Base-by-base conservation (phyloP, 352 stramenopile species). In the Globisporangium yorkense region DNA sequence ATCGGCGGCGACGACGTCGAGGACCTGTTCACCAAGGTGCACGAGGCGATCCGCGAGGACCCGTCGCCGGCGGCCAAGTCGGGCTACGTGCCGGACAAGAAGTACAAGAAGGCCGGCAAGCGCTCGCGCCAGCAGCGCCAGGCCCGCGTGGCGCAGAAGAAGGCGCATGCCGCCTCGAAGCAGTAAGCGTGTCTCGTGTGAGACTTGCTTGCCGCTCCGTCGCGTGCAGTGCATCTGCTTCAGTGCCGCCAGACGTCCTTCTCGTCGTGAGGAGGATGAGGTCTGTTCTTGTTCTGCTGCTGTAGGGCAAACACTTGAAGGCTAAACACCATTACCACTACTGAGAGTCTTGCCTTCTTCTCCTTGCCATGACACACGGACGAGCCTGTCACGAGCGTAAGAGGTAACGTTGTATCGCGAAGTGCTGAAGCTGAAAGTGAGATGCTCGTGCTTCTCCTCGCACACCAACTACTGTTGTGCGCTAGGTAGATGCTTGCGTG, bases 11-110 rank as follows among this genome's bases (percentile, higher is more conserved):
- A 99, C 72, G 92, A 97, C 59, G 84, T 95, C 9, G 88, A 96
- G 72, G 88, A 95, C 66, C 46, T 92, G 51, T 96, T 98, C 68
- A 92, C 95, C 51, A 88, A 89, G 67, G 96, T 98, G 35, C 97
- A 99, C 72, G 93, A 98, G 70, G 92, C 95, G 63, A 99, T 99
- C 79, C 96, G 96, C 56, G 96, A 95, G 63, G 96, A 99, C 84
- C 97, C 97, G 39, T 94, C 82, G 57, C 79, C 93, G 18, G 81
- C 88, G 29, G 64, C 86, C 49, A 99, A 99, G 92, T 96, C 94
- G 68, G 79, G 77, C 8, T 95, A 94, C 75, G 78, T 68, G 33
- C 82, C 85, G 48, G 91, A 98, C 76, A 97, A 97, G 77, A 94
- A 88, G 75, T 98, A 92, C 93, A 99, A 98, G 87, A 78, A 84